phyloP scores from a whole-genome alignment of 257 asterid genomes.

The Scutellaria galericulata region DNA sequence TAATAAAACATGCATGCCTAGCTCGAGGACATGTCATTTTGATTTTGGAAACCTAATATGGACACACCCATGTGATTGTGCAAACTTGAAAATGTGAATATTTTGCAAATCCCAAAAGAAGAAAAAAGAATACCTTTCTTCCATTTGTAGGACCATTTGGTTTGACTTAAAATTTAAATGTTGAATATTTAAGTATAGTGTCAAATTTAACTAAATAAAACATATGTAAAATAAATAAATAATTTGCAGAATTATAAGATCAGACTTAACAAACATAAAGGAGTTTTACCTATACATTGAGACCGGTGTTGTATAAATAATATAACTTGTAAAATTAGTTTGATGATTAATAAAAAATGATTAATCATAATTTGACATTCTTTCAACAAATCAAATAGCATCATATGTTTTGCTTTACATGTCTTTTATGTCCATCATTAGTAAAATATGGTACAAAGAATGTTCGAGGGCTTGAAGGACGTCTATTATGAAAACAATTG shows the following conservation, averaged over 20 bases:
- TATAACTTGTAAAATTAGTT: not conserved
- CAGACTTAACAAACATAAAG: no score
- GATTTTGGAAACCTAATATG: not conserved
- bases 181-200: no score
- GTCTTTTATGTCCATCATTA: no score
- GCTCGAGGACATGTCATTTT: not conserved
- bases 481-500: no score
- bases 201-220: not conserved
- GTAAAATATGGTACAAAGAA: no score
- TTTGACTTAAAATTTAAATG: constrained; percentile 20
- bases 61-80: constrained; percentile 34
- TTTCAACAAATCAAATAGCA: not conserved
- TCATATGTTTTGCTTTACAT: no score
- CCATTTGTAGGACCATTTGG: constrained; percentile 18
- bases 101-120: constrained; percentile 2
- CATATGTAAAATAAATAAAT: not conserved
- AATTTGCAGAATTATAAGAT: not conserved
- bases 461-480: no score
- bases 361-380: not conserved
- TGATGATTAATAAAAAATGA: not conserved
- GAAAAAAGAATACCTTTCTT: not conserved
- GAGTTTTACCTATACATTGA: no score
- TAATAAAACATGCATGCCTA: not conserved
- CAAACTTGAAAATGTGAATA: constrained; percentile 29
- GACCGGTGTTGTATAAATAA: no score